Base-by-base conservation (phyloP, 23 red algal genomes). In the Cyanidium caldarium region DNA sequence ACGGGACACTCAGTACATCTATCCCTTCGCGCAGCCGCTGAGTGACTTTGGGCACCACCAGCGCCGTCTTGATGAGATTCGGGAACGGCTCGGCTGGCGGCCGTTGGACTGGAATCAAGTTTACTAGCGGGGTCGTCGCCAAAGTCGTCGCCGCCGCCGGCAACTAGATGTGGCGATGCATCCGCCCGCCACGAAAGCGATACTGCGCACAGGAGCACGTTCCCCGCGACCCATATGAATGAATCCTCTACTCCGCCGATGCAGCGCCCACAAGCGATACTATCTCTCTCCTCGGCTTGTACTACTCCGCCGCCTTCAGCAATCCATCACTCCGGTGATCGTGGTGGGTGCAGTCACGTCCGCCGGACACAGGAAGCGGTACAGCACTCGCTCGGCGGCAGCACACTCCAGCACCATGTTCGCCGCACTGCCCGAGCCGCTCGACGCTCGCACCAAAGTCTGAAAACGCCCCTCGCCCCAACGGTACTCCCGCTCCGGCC, bases 21-120 rank as follows among this genome's bases (percentile, higher is more conserved):
- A 94, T 40, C 87, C 87, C 2, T 72, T 94, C 33, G 74, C 80
- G 45, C 77, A 79, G 16, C 87, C 87, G 7, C 28, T 94, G 2
- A 44, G 73, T 1, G 73, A 77, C 41, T 36, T 77, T 2, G 57
- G 57, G 20, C 12, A 23, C 7, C 69, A 77, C 73, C 12, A 33
- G 43, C 2, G 16, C 5, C 42, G 69, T 37, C 17, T 73, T 5
- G 38, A 73, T 14, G n/a, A 46, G 17, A 73, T 73, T 58, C 69
- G 40, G 42, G 41, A 37, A 10, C 34, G 40, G n/a, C 41, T 73
- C 26, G 69, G 69, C 34, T 73, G 69, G 69, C 3, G 38, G n/a
- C 2, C 13, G 14, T n/a, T 68, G 16, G 65, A 40, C 65, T 68
- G 10, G 51, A 61, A 61, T 14, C 51, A 5, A 16, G n/a, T n/a